phyloP scores from a whole-genome alignment of 2,329 filamentous ascomycete species.

The Beauveria sp. region DNA sequence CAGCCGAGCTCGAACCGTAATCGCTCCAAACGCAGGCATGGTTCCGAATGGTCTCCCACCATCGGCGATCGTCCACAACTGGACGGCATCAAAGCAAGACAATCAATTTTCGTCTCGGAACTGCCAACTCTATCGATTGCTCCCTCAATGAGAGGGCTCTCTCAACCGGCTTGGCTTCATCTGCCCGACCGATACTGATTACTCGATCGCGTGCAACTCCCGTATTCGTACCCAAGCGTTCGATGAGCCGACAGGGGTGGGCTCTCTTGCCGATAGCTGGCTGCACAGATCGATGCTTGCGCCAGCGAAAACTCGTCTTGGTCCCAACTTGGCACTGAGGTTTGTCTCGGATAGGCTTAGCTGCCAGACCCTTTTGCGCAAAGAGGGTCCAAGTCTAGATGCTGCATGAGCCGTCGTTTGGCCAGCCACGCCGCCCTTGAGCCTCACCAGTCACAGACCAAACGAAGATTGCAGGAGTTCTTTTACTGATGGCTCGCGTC shows the following conservation, averaged over 20 bases:
- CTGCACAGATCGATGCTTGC: constrained; percentile 5
- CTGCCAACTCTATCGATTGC: background rate
- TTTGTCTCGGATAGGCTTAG: constrained; percentile 6
- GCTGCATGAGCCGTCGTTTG: background rate
- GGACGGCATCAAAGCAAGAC: background rate
- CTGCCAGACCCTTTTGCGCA: background rate
- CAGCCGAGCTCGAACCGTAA: constrained; percentile 11
- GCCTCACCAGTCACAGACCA: background rate
- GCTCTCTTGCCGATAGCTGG: background rate
- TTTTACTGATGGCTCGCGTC: no score
- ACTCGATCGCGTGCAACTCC: constrained; percentile 4
- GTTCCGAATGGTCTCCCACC: background rate
- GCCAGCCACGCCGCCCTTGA: background rate
- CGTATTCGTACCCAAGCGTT: constrained; percentile 9
- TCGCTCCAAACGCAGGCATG: constrained; percentile 1
- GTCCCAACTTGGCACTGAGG: background rate
- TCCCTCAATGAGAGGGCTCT: background rate
- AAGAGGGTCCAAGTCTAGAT: background rate
- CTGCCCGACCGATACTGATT: no score
- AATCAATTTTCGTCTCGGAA: background rate
- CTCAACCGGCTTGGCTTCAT: background rate
- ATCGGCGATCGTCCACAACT: background rate
- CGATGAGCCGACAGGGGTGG: background rate
- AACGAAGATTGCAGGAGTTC: background rate
- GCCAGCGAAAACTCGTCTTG: background rate